A percentile compares a stretch with the other conserved stretches of the same genome.
These are phyloP conservation scores for Solanum hybrid DNA, from an alignment of 305 asterid genomes.

Conservation along the genomic window DNA sequence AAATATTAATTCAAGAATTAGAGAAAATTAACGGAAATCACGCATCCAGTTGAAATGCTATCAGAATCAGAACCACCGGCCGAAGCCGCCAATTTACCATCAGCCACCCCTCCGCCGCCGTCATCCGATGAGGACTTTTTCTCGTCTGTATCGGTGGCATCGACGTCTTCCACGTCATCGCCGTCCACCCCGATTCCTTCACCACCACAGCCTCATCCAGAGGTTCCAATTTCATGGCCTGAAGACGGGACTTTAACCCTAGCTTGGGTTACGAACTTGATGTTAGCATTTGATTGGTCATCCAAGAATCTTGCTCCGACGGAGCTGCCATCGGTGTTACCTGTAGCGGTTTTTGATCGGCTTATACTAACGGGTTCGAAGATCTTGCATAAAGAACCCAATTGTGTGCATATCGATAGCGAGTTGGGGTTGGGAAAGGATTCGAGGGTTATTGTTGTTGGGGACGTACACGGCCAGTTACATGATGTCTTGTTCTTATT, in stretches of 20 bases:
- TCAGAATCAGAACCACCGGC: constrained; percentile 16
- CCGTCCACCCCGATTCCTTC: constrained; percentile 27
- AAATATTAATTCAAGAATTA: neutral
- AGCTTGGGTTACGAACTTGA: constrained; percentile 56
- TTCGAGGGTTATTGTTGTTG: constrained; percentile 71
- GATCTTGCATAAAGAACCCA: constrained; percentile 83
- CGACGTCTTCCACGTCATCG: constrained; percentile 45
- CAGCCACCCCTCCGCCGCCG: constrained; percentile 12
- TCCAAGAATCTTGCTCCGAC: constrained; percentile 49
- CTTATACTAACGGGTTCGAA: constrained; percentile 65
- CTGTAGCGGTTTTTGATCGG: constrained; percentile 60
- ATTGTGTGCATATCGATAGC: constrained; percentile 53
- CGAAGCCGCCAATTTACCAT: neutral
- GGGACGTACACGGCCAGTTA: constrained; percentile 92
- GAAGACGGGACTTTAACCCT: constrained; percentile 36
- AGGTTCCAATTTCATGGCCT: constrained; percentile 85
- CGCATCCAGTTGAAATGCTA: constrained; percentile 3
- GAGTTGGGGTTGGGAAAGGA: constrained; percentile 27
- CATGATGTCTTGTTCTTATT: constrained; percentile 73
- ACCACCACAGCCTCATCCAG: constrained; percentile 29
- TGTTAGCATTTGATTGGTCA: constrained; percentile 74
- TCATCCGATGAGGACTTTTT: constrained; percentile 66
- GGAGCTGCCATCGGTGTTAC: constrained; percentile 60
- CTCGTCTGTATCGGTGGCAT: constrained; percentile 42
- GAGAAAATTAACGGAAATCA: neutral